Base-by-base conservation (phyloP, 192 early-diverging fungal species). In the Umbelopsis vinacea region DNA sequence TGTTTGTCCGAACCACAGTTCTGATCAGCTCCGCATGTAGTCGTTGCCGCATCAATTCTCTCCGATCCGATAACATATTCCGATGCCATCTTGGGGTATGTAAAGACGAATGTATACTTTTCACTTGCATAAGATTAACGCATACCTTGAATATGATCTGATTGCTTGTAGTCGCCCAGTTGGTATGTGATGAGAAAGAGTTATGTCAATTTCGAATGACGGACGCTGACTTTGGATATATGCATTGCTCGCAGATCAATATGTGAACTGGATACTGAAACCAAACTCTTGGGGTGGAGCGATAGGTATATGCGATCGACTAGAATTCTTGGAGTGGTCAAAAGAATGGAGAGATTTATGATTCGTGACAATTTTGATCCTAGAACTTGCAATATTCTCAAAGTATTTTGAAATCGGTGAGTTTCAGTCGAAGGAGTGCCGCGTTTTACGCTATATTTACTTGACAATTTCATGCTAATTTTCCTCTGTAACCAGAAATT, bases 211-310 rank as follows among this genome's bases (percentile, higher is more conserved):
- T 26, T 47, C n/a, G 14, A 14, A 11, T 21, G 46, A 17, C 2
- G 48, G 6, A 26, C 21, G 21, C 2, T 66, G 40, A 50, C 12
- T 11, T 52, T 48, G 24, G 21, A 37, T 19, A 52, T 66, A 21
- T 4, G 69, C 74, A 10, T 54, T 54, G 4, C 29, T 76, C 37
- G 52, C 77, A 21, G 71, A 84, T 23, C 81, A 86, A 19, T 95
- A 95, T 75, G 75, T 81, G 26, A 50, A 82, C 0, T 94, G 92
- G 92, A 95, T 95, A 67, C 52, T 76, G 71, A 76, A 78, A 43
- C 60, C 78, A 26, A 81, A 85, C 26, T 85, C 85, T 60, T 95
- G 94, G 94, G 94, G 94, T 75, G 93, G 93, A n/a, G 93, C 91
- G 1, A 93, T 94, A 67, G 86, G 86, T 85, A 85, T 73, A 43